A percentile compares a stretch with the other conserved stretches of the same genome.
Evolutionary conservation across 306 rosid genomes (phyloP).

Genomic region (Myrica gale): DNA sequence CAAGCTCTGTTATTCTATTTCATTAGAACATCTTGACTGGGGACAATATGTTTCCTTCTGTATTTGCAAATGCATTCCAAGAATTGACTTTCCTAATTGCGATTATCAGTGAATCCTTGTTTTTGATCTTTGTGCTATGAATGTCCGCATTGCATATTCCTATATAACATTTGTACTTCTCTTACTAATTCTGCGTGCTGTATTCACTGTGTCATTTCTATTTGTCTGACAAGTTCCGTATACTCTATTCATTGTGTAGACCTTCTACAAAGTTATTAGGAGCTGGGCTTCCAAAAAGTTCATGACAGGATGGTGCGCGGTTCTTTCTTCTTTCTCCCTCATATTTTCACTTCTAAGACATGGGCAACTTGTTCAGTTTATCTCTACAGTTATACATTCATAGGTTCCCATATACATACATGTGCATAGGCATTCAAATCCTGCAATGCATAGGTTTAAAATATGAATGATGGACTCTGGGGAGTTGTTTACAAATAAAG

Average conservation of each 20-base stretch:
- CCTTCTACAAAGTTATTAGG: conserved; percentile 69
- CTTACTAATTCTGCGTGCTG: conserved; percentile 30
- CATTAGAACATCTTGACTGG: not conserved
- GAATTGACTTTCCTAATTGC: not conserved
- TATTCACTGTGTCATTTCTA: conserved; percentile 28
- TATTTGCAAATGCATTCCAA: not conserved
- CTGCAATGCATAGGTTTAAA: too few species aligned
- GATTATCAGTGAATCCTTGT: not conserved
- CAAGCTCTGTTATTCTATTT: not conserved
- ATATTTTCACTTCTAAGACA: conserved; percentile 9
- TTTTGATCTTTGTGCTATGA: conserved; percentile 3
- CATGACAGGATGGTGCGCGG: conserved; percentile 81
- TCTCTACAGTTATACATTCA: not conserved
- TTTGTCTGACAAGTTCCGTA: conserved; percentile 27
- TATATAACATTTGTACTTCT: not conserved
- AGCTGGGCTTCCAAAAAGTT: conserved; percentile 93
- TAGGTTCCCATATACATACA: not conserved
- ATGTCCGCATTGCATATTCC: conserved; percentile 1
- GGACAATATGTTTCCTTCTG: not conserved
- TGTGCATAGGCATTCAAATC: too few species aligned
- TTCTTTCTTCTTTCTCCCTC: conserved; percentile 22
- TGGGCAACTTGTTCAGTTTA: not conserved
- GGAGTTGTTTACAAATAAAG: not conserved
- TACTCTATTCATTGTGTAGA: conserved; percentile 48
- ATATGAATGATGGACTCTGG: too few species aligned